Evolutionary conservation across 352 stramenopile genomes (phyloP).

Genomic region (Peronospora belbahrii): DNA sequence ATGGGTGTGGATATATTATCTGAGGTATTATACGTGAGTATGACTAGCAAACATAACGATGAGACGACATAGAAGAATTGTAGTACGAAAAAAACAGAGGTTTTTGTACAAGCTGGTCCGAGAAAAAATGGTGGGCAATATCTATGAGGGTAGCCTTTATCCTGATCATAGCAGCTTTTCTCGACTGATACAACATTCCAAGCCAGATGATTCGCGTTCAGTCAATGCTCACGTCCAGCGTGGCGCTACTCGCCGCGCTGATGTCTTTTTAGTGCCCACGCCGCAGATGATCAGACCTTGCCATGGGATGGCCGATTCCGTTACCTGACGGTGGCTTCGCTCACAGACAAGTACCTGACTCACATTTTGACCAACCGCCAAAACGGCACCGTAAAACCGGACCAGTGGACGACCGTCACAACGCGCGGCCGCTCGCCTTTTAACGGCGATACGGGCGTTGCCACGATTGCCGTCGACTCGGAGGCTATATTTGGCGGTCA

Average conservation of each 20-base stretch:
- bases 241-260: neutral
- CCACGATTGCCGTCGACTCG: constrained; percentile 5
- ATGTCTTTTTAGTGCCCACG: neutral
- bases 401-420: constrained; percentile 29
- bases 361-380: constrained; percentile 53
- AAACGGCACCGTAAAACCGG: constrained; percentile 6
- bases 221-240: neutral
- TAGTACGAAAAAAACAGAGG: no score
- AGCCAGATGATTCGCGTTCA: neutral
- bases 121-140: no score
- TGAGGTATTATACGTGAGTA: no score
- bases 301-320: constrained; percentile 41
- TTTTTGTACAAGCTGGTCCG: no score
- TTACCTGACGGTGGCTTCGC: constrained; percentile 35
- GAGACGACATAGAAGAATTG: no score
- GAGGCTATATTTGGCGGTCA: constrained; percentile 24
- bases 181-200: no score
- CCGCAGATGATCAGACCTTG: constrained; percentile 12
- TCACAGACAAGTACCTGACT: constrained; percentile 40
- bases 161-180: no score
- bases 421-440: constrained; percentile 31
- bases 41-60: no score
- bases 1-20: no score
- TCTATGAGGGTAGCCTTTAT: no score
- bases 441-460: constrained; percentile 30